phyloP scores from a whole-genome alignment of 1,139 yeast species.

The Kodamaea fungicola region DNA sequence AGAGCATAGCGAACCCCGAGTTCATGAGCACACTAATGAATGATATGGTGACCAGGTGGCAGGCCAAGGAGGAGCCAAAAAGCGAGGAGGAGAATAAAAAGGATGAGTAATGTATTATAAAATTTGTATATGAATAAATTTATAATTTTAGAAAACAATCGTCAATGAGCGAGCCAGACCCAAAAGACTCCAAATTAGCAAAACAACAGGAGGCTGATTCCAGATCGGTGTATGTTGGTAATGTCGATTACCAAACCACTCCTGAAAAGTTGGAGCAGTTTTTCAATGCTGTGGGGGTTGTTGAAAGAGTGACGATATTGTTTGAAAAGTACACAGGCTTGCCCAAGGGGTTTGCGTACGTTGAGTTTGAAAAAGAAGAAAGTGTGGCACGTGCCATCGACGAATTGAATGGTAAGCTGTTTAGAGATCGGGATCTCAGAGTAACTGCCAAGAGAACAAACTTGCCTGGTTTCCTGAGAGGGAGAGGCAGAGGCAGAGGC shows the following conservation, averaged over 20 bases:
- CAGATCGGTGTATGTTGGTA: constrained; percentile 42
- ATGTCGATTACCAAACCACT: constrained; percentile 40
- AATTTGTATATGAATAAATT: neutral
- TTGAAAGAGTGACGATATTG: constrained; percentile 39
- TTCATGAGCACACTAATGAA: constrained; percentile 61
- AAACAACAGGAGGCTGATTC: constrained; percentile 34
- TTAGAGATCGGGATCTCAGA: constrained; percentile 36
- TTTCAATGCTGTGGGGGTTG: constrained; percentile 32
- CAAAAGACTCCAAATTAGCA: constrained; percentile 12
- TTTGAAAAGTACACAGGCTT: constrained; percentile 36
- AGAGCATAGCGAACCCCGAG: constrained; percentile 52
- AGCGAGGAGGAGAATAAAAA: neutral
- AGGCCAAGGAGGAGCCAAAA: constrained; percentile 11
- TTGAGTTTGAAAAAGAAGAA: constrained; percentile 32
- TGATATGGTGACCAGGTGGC: constrained; percentile 77
- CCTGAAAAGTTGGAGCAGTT: constrained; percentile 42
- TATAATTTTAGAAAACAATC: neutral
- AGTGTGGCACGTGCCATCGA: constrained; percentile 33
- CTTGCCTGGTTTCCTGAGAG: constrained; percentile 30
- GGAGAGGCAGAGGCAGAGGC: constrained; percentile 18
- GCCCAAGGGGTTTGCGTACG: constrained; percentile 47
- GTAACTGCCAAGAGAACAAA: constrained; percentile 40
- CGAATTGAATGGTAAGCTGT: constrained; percentile 31
- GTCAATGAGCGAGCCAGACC: neutral
- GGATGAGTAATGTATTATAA: neutral